These are phyloP conservation scores for Lentinula novae-zelandiae DNA, from an alignment of 1,284 basidiomycete genomes.

Conservation along the genomic window DNA sequence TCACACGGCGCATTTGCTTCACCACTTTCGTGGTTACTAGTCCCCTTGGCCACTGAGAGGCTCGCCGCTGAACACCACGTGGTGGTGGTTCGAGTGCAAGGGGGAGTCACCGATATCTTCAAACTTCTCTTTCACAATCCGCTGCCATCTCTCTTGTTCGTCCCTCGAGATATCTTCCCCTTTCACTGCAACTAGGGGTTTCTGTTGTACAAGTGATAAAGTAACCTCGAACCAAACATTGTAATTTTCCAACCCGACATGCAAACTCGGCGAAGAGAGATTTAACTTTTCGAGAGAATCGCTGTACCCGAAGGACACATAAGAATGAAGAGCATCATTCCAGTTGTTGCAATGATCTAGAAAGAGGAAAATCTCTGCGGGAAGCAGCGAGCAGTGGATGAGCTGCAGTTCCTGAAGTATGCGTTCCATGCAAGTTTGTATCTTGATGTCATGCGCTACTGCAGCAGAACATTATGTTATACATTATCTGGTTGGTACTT, in stretches of 20 bases:
- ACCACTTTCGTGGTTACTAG: too few relatives aligned
- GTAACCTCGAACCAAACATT: conserved; percentile 40
- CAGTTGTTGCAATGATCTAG: conserved; percentile 35
- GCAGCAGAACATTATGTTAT: too few relatives aligned
- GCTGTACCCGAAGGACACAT: conserved; percentile 27
- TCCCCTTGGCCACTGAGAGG: too few relatives aligned
- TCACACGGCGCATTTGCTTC: too few relatives aligned
- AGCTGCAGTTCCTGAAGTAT: conserved; percentile 51
- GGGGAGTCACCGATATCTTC: conserved; percentile 40
- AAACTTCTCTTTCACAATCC: conserved; percentile 37
- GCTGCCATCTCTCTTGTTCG: conserved; percentile 53
- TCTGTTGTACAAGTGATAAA: conserved; percentile 20
- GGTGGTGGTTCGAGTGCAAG: too few relatives aligned
- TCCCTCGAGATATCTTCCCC: conserved; percentile 39
- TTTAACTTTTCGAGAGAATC: background rate
- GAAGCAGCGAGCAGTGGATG: conserved; percentile 56
- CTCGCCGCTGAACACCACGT: too few relatives aligned
- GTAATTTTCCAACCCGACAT: conserved; percentile 30
- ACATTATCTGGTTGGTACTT: too few relatives aligned
- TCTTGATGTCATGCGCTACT: background rate
- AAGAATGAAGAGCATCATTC: conserved; percentile 18
- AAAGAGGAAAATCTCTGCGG: conserved; percentile 48
- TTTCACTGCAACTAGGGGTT: conserved; percentile 34
- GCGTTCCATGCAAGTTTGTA: background rate
- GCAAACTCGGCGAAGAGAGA: conserved; percentile 30